phyloP scores from a whole-genome alignment of 2,329 filamentous ascomycete genomes.

The Epichloe glyceriae region DNA sequence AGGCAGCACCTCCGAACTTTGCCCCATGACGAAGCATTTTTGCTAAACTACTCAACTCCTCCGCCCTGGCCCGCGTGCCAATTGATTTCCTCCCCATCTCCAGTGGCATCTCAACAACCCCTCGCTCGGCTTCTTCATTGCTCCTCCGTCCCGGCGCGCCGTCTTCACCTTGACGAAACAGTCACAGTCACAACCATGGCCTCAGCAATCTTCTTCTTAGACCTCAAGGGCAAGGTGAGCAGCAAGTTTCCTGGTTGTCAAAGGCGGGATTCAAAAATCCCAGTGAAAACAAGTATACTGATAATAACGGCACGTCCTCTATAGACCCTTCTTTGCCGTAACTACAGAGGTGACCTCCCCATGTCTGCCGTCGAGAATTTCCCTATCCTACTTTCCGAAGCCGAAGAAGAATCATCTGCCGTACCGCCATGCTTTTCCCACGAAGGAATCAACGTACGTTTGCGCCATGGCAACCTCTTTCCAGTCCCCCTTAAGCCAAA shows the following conservation, averaged over 20 bases:
- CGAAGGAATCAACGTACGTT: slow-evolving; percentile 88
- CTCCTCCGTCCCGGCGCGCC: not conserved
- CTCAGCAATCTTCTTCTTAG: slow-evolving; percentile 95
- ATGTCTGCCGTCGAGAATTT: slow-evolving; percentile 99
- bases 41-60: not conserved
- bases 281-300: not conserved
- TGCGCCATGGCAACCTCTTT: not conserved
- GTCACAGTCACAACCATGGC: slow-evolving; percentile 51
- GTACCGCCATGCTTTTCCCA: slow-evolving; percentile 96
- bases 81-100: slow-evolving; percentile 10
- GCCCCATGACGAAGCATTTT: slow-evolving; percentile 1
- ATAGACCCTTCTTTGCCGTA: slow-evolving; percentile 92
- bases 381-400: slow-evolving; percentile 87
- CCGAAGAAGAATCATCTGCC: slow-evolving; percentile 96
- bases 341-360: slow-evolving; percentile 96
- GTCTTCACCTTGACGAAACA: not conserved
- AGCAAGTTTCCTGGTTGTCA: not conserved
- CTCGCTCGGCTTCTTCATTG: not conserved
- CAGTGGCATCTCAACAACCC: not conserved
- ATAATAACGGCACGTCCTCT: not conserved
- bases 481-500: not conserved
- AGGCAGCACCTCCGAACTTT: not conserved
- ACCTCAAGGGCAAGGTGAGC: slow-evolving; percentile 95
- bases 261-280: not conserved
- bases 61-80: slow-evolving; percentile 14